Base-by-base conservation (phyloP, 257 asterid genomes). In the Fraxinus americana region DNA sequence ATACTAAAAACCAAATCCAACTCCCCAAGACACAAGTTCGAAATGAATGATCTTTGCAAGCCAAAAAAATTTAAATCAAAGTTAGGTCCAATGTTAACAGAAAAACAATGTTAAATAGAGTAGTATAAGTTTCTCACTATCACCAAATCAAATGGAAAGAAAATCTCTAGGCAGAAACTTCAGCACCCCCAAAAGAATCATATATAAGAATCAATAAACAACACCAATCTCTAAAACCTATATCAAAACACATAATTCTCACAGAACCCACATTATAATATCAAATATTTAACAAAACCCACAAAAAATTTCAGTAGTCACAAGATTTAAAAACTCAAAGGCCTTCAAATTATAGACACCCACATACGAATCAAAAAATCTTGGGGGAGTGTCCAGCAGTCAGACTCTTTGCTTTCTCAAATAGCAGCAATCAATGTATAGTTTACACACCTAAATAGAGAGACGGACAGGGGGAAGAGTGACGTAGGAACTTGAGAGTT, bases 191-290 rank as follows among this genome's bases (percentile, higher is more conserved):
- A 70, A 81, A 76, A 78, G 63, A 72, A 43, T 32, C 70, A 3
- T 38, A 21, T 35, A 7, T 52, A 16, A n/a, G 27, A 75, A 66
- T 76, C 70, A 72, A 57, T n/a, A 21, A 36, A 29, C 76, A 23
- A 52, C 67, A 50, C 69, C 73, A 72, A 80, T 67, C 68, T 54
- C 77, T 70, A 79, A 72, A 79, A 78, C 74, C 77, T 82, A 36
- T 17, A 19, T 50, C 23, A 72, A 63, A 74, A 65, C 68, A 59
- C 67, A 72, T 45, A 83, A 83, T 75, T 82, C 80, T 79, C 73
- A 74, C 35, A 54, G 71, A 77, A 30, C 78, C 83, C 81, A 78
- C 67, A 65, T 63, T 77, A 63, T 80, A 59, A 79, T 75, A 84
- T 72, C 79, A 74, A 68, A 57, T 39, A 70, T 78, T 30, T 72